Evolutionary conservation across 345 rosid genomes (phyloP).

Genomic region (Durio zibethinus): DNA sequence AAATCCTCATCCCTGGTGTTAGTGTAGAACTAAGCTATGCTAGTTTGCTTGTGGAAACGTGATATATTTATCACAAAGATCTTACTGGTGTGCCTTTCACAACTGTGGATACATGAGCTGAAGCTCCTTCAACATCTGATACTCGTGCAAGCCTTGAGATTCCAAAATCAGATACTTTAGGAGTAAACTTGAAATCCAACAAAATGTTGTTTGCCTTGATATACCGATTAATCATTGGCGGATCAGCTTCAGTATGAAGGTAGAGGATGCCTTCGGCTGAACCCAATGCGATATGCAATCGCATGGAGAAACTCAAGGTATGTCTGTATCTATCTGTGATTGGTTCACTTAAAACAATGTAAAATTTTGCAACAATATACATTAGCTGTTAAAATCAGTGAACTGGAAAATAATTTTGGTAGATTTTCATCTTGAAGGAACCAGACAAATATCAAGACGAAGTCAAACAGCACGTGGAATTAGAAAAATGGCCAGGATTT

Average conservation of each 20-base stretch:
- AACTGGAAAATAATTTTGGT: not conserved
- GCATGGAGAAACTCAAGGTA: constrained; percentile 25
- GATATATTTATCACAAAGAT: not conserved
- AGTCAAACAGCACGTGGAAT: not conserved
- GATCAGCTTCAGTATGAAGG: constrained; percentile 55
- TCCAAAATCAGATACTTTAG: constrained; percentile 59
- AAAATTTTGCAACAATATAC: not conserved
- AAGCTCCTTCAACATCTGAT: constrained; percentile 29
- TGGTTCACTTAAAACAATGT: constrained; percentile 6
- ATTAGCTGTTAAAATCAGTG: not conserved
- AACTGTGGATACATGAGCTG: constrained; percentile 40
- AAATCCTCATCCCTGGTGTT: not conserved
- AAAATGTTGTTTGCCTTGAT: constrained; percentile 54
- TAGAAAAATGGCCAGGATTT: not conserved
- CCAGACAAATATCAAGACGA: not conserved
- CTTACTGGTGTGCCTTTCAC: constrained; percentile 52
- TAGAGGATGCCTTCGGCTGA: constrained; percentile 49
- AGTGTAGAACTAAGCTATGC: not conserved
- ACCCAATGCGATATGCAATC: constrained; percentile 41
- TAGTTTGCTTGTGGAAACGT: not conserved
- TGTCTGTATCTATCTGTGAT: constrained; percentile 30
- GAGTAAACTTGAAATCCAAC: constrained; percentile 37
- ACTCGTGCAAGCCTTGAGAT: constrained; percentile 47
- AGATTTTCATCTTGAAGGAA: not conserved
- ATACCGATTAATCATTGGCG: constrained; percentile 51